Base-by-base conservation (phyloP, 108 stramenopile species). In the Ochromonas danica region DNA sequence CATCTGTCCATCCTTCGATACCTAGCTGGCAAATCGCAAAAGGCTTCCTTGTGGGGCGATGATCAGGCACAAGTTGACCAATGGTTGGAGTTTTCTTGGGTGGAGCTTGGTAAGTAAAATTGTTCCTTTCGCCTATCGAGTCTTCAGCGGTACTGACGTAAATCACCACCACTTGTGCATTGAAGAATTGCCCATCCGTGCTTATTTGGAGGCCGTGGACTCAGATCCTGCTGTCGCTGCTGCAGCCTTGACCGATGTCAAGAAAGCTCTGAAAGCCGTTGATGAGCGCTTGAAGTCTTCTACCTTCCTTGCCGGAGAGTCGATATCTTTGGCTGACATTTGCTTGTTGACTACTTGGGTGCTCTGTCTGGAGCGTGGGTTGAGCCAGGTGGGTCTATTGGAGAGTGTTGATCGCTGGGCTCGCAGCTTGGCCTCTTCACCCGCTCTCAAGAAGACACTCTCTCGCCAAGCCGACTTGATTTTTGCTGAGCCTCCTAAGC, bases 391-490 rank as follows among this genome's bases (percentile, higher is more conserved):
- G n/a, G n/a, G n/a, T n/a, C n/a, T n/a, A n/a, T n/a, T n/a, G n/a
- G n/a, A n/a, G n/a, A n/a, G n/a, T 22, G 17, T 57, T 57, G 51
- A 17, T 22, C 61, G 83, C 72, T 39, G 84, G 36, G 27, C 51
- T 38, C 83, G 85, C 57, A 85, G 87, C 85, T 81, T 77, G 77
- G 22, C 36, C 27, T 83, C 85, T 51, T 43, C 81, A 31, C 39
- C 79, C 22, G 51, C 51, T 57, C 51, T 57, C 22, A 10, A 10
- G 51, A 22, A 10, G 51, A 57, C 51, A 10, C 51, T 17, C 10
- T 57, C 51, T 57, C 17, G 17, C 51, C 51, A 17, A 17, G 17
- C 17, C 22, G 22, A 57, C 51, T 17, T 17, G 51, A 22, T 22
- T 57, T 17, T 22, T 22, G 51, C 22, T 22, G 51, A 10, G 51